Evolutionary conservation across 768 basidiomycete species (phyloP), one percentile per base, ranked within the genome.

Genomic region (Symmetrospora coprosmae): DNA sequence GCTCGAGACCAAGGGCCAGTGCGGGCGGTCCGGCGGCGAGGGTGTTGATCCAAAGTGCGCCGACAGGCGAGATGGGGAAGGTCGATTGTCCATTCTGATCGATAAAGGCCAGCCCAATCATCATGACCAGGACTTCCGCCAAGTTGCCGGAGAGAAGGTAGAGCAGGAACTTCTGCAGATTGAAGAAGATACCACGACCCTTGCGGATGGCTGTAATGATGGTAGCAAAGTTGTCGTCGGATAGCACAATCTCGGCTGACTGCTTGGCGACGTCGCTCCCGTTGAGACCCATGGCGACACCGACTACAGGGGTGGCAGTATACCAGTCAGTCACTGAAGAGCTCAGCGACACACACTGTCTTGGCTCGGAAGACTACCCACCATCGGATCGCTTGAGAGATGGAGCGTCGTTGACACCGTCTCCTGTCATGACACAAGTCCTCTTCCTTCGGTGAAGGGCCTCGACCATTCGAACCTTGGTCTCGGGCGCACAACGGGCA

Each of bases 381-480:
- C 81, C 78, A 65, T 84, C 77, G 1, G 80, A 80, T 28, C 78
- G 78, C 61, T 79, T 80, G 52, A 82, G 71, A 2, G 80, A 77
- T 0, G 80, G 78, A 0, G 78, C 78, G 65, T 81, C 80, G 63
- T 81, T 81, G 0, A 80, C 80, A 28, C 82, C 82, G 67, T 84
- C 82, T 2, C 82, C 82, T 3, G 82, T 83, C 60, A 82, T 80
- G 1, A 79, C 81, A 4, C 82, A 81, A 1, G 79, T 76, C 64
- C 76, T 76, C 2, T 76, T 78, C 2, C 76, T 71, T 8, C 69
- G 70, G 68, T 82, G 79, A 64, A 81, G 76, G 34, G 77, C 75
- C 58, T 79, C 78, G 28, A 84, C 82, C 63, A 83, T 83, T 46
- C 77, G 75, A 0, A 82, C 71, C 43, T 72, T 72, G 21, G 72